Evolutionary conservation across 106 monocot genomes (phyloP).

Genomic region (Allium cepa): DNA sequence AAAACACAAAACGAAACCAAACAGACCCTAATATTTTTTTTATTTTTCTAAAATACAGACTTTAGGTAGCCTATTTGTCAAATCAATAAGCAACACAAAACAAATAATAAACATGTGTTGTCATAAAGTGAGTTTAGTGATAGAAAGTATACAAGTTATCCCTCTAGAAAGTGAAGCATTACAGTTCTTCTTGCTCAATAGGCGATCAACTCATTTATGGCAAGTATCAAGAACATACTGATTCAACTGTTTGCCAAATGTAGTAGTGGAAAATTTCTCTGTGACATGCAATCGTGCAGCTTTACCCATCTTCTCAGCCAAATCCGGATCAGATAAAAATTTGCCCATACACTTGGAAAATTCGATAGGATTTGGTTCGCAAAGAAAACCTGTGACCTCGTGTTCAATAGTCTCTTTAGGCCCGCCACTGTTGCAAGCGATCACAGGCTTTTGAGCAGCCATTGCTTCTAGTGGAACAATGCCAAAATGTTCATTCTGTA

Average conservation of each 20-base stretch:
- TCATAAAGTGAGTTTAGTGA: no score
- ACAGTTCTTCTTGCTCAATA: no score
- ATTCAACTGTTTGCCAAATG: slow-evolving; percentile 53
- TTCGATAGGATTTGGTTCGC: slow-evolving; percentile 36
- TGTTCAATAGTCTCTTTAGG: slow-evolving; percentile 62
- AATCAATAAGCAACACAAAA: no score
- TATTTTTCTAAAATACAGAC: no score
- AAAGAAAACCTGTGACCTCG: slow-evolving; percentile 64
- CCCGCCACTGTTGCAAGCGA: slow-evolving; percentile 89
- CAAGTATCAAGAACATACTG: slow-evolving; percentile 35
- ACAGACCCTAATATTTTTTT: no score
- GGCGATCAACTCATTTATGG: slow-evolving; percentile 5
- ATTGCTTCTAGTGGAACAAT: slow-evolving; percentile 94
- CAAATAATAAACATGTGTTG: no score
- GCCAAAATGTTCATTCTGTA: slow-evolving; percentile 85
- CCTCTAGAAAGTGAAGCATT: no score
- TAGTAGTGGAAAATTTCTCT: slow-evolving; percentile 44
- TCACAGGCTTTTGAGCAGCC: slow-evolving; percentile 76
- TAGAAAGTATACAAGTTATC: no score
- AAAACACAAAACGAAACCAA: no score
- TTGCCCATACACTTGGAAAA: slow-evolving; percentile 49
- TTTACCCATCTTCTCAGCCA: slow-evolving; percentile 53
- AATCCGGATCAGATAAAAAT: slow-evolving; percentile 22
- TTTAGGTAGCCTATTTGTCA: no score
- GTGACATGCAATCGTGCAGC: slow-evolving; percentile 47